Evolutionary conservation across 257 asterid species (phyloP).

Genomic region (Vinca minor): DNA sequence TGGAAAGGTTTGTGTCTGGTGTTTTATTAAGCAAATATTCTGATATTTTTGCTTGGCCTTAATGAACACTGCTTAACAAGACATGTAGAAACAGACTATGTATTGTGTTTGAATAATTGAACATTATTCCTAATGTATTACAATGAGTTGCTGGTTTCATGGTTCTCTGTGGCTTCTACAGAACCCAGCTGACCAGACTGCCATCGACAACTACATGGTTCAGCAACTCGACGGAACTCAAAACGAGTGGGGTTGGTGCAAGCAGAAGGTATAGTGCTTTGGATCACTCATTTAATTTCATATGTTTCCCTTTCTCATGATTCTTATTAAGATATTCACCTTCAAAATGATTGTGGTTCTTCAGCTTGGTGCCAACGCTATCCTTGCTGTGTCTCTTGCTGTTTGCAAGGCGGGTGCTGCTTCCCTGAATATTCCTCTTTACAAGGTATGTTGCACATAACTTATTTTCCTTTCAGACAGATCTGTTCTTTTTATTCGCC

Average conservation of each 20-base stretch:
- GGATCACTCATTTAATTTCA: not conserved
- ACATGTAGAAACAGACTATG: not conserved
- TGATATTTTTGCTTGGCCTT: not conserved
- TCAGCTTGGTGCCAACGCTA: conserved; percentile 98
- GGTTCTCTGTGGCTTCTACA: conserved; percentile 17
- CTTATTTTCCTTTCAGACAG: not conserved
- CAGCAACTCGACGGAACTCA: conserved; percentile 93
- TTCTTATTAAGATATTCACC: not conserved
- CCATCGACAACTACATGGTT: conserved; percentile 83
- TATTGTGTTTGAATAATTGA: not conserved
- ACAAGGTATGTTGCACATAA: conserved; percentile 48
- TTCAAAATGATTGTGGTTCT: conserved; percentile 12
- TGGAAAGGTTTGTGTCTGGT: conserved; percentile 67
- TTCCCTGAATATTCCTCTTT: conserved; percentile 57
- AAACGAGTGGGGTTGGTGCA: conserved; percentile 99
- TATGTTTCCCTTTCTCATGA: not conserved
- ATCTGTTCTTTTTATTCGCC: not conserved
- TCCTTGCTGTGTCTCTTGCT: conserved; percentile 93
- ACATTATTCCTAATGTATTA: no score
- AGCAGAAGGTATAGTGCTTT: conserved; percentile 64
- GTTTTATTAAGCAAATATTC: not conserved
- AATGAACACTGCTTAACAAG: not conserved
- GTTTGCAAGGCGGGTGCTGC: conserved; percentile 95
- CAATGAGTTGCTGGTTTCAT: not conserved
- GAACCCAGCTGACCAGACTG: conserved; percentile 90